phyloP scores from a whole-genome alignment of 1,139 yeast genomes.

The Yamadazyma conglobata region DNA sequence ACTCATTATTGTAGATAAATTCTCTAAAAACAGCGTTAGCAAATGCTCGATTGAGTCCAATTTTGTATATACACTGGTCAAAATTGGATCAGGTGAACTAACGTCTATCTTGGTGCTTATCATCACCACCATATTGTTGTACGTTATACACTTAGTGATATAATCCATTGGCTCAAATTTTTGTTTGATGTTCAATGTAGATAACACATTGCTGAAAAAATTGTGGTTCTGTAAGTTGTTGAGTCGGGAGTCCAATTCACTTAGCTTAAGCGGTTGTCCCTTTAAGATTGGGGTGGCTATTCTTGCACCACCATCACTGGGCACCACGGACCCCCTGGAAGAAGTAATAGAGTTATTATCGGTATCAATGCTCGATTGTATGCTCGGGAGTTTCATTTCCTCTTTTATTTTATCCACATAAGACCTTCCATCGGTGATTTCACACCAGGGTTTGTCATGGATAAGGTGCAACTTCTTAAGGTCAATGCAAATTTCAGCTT shows the following conservation, averaged over 20 bases:
- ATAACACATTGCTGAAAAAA: slow-evolving; percentile 25
- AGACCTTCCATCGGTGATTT: slow-evolving; percentile 32
- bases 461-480: slow-evolving; percentile 36
- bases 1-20: slow-evolving; percentile 13
- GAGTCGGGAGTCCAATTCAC: slow-evolving; percentile 12
- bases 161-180: slow-evolving; percentile 39
- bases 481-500: slow-evolving; percentile 45
- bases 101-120: slow-evolving; percentile 43
- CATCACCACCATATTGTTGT: slow-evolving; percentile 41
- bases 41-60: slow-evolving; percentile 42
- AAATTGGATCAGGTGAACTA: slow-evolving; percentile 41
- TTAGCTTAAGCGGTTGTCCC: slow-evolving; percentile 10
- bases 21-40: slow-evolving; percentile 26
- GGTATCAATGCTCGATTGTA: slow-evolving; percentile 4
- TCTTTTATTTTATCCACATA: slow-evolving; percentile 42
- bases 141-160: slow-evolving; percentile 44
- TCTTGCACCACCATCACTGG: not conserved
- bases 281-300: slow-evolving; percentile 6
- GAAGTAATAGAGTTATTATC: slow-evolving; percentile 4
- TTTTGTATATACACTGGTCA: slow-evolving; percentile 43
- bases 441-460: slow-evolving; percentile 43
- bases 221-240: slow-evolving; percentile 8
- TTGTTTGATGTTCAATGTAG: slow-evolving; percentile 30
- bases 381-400: slow-evolving; percentile 34
- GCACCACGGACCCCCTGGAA: too few relatives aligned